Conservation (phyloP, 2,329 filamentous ascomycete species). For the Dendryphion nanum region DNA sequence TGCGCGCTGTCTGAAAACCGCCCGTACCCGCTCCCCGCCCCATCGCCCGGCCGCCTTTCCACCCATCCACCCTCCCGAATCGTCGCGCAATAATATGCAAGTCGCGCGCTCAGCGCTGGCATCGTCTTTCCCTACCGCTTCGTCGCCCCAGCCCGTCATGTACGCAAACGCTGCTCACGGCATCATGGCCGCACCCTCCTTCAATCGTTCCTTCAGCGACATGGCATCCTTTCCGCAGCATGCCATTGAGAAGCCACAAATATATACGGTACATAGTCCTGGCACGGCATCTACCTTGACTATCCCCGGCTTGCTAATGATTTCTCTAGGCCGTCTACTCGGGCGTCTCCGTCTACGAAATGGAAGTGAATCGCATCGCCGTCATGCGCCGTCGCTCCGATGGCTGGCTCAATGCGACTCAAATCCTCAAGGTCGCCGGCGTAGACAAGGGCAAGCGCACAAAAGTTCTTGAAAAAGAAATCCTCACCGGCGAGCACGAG, state of each 20-base stretch:
- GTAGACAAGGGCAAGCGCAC: constrained; percentile 98
- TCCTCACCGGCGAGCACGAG: constrained; percentile 92
- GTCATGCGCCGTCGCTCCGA: constrained; percentile 96
- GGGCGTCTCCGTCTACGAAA: constrained; percentile 94
- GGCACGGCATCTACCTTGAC: too few relatives aligned
- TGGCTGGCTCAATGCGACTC: constrained; percentile 96
- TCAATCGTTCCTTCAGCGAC: constrained; percentile 41
- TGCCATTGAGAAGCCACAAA: constrained; percentile 48
- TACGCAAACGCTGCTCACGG: constrained; percentile 31
- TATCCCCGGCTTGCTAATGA: too few relatives aligned
- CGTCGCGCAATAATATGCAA: constrained; percentile 27
- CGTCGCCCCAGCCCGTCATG: constrained; percentile 30
- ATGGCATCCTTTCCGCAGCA: constrained; percentile 33
- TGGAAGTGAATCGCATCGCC: constrained; percentile 90
- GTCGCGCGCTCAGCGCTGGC: constrained; percentile 31
- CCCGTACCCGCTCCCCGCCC: too few relatives aligned
- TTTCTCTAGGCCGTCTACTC: constrained; percentile 86
- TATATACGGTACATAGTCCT: constrained; percentile 48
- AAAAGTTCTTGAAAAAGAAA: constrained; percentile 97
- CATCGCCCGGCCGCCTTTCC: too few relatives aligned
- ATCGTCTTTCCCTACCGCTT: constrained; percentile 26
- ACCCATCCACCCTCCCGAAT: too few relatives aligned
- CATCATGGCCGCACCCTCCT: constrained; percentile 35
- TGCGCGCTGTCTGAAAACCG: too few relatives aligned
- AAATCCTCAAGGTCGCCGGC: constrained; percentile 95